Base-by-base conservation (phyloP, 768 basidiomycete genomes). In the Mycena olivaceomarginata region DNA sequence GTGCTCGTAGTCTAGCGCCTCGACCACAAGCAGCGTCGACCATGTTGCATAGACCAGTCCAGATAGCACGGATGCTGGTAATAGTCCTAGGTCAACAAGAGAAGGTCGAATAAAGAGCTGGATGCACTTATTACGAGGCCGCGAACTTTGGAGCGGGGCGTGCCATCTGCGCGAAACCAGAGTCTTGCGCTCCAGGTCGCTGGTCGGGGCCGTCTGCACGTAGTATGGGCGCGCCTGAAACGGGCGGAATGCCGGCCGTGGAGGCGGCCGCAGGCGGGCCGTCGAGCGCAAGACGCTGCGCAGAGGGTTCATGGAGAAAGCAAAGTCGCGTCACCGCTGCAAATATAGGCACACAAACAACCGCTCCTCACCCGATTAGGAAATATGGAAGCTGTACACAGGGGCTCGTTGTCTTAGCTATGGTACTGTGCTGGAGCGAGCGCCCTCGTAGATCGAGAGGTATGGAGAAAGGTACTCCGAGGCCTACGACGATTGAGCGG, bases 1-100 rank as follows among this genome's bases (percentile, higher is more conserved):
- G 65, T 74, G 75, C 40, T 79, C 78, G 75, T 79, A 67, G 39
- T 79, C 78, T 25, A 79, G 75, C 51, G 68, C 78, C 51, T 79
- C 78, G 39, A 67, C 72, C 25, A 77, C 78, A 22, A 67, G 66
- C 15, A 67, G 66, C 9, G 66, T 67, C 40, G 9, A 45, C 72
- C 72, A 79, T 6, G 75, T 79, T 11, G 75, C 75, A 46, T 74
- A 77, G 48, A 71, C 31, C 5, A 65, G 18, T 15, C 57, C 75
- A 4, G 67, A 67, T 1, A 77, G 51, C 2, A 77, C 15, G 12
- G 78, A 69, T 0, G 71, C 75, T 76, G n/a, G 9, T 43, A 43
- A 11, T 11, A 39, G 31, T 18, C 22, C n/a, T 10, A 22, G 15
- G 37, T 51, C 16, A n/a, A 11, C 41, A n/a, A 25, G 13, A 18